Percentiles rank a stretch among this genome's conserved stretches.
These are phyloP conservation scores for Umbilicus rupestris DNA, from an alignment of 164 flowering plant genomes.

Conservation along the genomic window DNA sequence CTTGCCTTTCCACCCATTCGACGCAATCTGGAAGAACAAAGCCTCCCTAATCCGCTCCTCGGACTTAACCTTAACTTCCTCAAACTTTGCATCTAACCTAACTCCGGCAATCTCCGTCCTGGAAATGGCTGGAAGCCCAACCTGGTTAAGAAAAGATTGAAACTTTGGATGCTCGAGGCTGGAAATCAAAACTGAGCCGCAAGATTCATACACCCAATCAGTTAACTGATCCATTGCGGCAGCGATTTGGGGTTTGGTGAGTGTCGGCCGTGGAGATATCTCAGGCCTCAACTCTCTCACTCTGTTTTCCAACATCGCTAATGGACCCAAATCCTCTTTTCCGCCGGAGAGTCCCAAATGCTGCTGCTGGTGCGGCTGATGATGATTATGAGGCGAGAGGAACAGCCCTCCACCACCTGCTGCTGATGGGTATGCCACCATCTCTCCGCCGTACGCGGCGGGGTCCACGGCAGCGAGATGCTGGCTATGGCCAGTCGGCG, in stretches of 20 bases:
- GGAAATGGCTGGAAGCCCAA: slow-evolving; percentile 63
- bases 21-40: slow-evolving; percentile 76
- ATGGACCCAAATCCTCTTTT: slow-evolving; percentile 83
- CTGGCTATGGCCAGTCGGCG: background rate
- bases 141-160: slow-evolving; percentile 64
- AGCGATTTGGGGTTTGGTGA: slow-evolving; percentile 59
- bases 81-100: slow-evolving; percentile 56
- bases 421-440: background rate
- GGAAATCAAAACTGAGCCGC: slow-evolving; percentile 77
- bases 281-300: slow-evolving; percentile 92
- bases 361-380: slow-evolving; percentile 23
- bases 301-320: slow-evolving; percentile 91
- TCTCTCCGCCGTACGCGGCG: slow-evolving; percentile 1
- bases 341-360: slow-evolving; percentile 89
- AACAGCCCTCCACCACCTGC: background rate
- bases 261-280: slow-evolving; percentile 61
- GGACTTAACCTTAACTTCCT: slow-evolving; percentile 53
- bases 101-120: slow-evolving; percentile 48
- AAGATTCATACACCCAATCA: slow-evolving; percentile 92
- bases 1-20: slow-evolving; percentile 73
- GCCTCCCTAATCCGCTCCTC: slow-evolving; percentile 80
- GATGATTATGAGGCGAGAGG: slow-evolving; percentile 13
- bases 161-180: slow-evolving; percentile 90
- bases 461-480: background rate
- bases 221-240: slow-evolving; percentile 55